Percentiles rank a stretch among this genome's conserved stretches.
These are phyloP conservation scores for Starmerella etchellsii DNA, from an alignment of 805 yeast species.

Conservation along the genomic window DNA sequence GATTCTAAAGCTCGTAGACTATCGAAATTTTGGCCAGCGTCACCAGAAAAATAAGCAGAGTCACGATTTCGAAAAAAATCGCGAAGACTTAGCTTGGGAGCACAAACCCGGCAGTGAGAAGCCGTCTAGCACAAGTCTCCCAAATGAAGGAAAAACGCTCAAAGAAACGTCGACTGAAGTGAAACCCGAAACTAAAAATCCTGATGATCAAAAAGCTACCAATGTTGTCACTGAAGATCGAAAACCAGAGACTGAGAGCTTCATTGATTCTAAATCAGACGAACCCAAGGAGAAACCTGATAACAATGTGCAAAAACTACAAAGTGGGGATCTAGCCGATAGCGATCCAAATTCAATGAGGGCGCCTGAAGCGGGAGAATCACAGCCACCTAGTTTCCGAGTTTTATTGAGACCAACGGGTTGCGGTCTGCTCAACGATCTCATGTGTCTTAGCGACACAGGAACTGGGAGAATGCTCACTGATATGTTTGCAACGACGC, in stretches of 20 bases:
- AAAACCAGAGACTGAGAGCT: neutral
- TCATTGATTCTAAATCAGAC: neutral
- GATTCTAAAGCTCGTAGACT: slow-evolving; percentile 77
- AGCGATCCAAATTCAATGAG: neutral
- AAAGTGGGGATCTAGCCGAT: neutral
- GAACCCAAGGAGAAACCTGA: neutral
- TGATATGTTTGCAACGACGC: slow-evolving; percentile 61
- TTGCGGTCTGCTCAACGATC: slow-evolving; percentile 68
- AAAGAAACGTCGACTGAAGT: neutral
- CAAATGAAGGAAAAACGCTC: neutral
- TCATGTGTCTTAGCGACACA: slow-evolving; percentile 73
- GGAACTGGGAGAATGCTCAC: slow-evolving; percentile 48
- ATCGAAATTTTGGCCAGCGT: slow-evolving; percentile 35
- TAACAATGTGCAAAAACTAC: neutral
- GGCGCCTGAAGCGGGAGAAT: neutral
- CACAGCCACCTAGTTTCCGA: slow-evolving; percentile 54
- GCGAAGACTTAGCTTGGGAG: neutral
- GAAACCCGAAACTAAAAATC: neutral
- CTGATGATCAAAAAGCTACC: neutral
- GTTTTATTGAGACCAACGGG: slow-evolving; percentile 72
- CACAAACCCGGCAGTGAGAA: neutral
- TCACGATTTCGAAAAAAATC: slow-evolving; percentile 1
- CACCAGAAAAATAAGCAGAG: slow-evolving; percentile 6
- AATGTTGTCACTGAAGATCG: neutral
- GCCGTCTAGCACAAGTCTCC: neutral